Evolutionary conservation across 2,329 filamentous ascomycete species (phyloP), one percentile per base, ranked within the genome.

Genomic region (Chaetothyriales sp.): DNA sequence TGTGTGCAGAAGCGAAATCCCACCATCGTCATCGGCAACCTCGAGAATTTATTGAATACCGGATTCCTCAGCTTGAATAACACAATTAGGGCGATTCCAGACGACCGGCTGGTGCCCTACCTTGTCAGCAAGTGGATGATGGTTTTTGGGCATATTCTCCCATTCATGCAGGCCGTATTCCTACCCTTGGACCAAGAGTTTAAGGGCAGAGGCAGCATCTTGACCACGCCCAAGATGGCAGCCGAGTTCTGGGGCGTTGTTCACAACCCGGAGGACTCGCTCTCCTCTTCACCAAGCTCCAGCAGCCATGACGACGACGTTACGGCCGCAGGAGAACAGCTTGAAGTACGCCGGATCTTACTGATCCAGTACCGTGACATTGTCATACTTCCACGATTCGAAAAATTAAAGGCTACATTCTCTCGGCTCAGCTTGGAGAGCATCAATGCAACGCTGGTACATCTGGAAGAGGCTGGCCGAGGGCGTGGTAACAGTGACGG

Each of bases 121-220:
- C 73, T 98, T 0, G 90, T 95, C 2, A 87, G 95, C 63, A 81
- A 95, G 63, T 98, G 92, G 92, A 79, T 93, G 53, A 81, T 92
- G 46, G 89, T 92, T 0, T 95, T 95, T 61, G 90, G 87, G 2
- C 84, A 79, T 5, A 86, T 96, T 39, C 69, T 96, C 4, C 92
- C 92, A 0, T 96, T 95, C 63, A 81, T 98, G 60, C 90, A 96
- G 69, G 88, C 90, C 1, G 89, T 95, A 1, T 95, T 98, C 63
- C 71, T 98, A 1, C 92, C 89, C 0, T 71, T 98, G 1, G 92
- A 98, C 62, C 77, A 95, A 9, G 92, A 98, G 64, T 94, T 98
- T 64, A 83, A 86, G 49, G 92, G 90, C 5, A 77, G 78, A 46
- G 92, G 92, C 15, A 73, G 79, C 0, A 77, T 96, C 50, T 83